A percentile compares a stretch with the other conserved stretches of the same genome.
Evolutionary conservation across 2,329 filamentous ascomycete species (phyloP).

Genomic region (Phialophora macrospora): DNA sequence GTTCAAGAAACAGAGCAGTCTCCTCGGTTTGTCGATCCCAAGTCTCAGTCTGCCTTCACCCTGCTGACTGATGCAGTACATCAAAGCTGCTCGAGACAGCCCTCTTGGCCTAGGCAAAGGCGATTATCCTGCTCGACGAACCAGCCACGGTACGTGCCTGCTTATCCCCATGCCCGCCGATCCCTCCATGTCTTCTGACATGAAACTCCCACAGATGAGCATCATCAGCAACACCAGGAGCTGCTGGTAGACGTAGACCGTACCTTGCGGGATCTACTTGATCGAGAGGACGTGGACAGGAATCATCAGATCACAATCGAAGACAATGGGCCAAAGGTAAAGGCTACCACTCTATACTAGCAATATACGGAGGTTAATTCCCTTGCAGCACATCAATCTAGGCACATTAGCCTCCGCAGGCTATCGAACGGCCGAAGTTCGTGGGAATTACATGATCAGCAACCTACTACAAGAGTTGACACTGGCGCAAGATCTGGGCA

Average conservation of each 20-base stretch:
- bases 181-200: conserved; percentile 35
- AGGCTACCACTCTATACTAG: conserved; percentile 13
- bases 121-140: conserved; percentile 44
- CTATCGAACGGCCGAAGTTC: conserved; percentile 84
- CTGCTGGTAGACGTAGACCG: conserved; percentile 87
- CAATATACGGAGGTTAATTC: conserved; percentile 5
- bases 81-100: conserved; percentile 33
- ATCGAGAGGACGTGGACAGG: conserved; percentile 87
- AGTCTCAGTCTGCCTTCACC: not conserved
- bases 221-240: conserved; percentile 69
- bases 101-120: conserved; percentile 23
- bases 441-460: conserved; percentile 95
- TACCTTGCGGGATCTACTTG: conserved; percentile 77
- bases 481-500: conserved; percentile 86
- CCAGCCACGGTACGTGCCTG: conserved; percentile 49
- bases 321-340: conserved; percentile 86
- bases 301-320: conserved; percentile 99
- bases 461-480: conserved; percentile 95
- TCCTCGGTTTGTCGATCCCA: conserved; percentile 55
- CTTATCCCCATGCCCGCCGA: not conserved
- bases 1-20: conserved; percentile 58
- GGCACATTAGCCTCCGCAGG: conserved; percentile 86
- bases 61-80: conserved; percentile 30
- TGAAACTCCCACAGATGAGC: conserved; percentile 66
- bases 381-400: conserved; percentile 72